Evolutionary conservation across 192 early-diverging fungal genomes (phyloP), one percentile per base, ranked within the genome.

Genomic region (Entomortierella parvispora): DNA sequence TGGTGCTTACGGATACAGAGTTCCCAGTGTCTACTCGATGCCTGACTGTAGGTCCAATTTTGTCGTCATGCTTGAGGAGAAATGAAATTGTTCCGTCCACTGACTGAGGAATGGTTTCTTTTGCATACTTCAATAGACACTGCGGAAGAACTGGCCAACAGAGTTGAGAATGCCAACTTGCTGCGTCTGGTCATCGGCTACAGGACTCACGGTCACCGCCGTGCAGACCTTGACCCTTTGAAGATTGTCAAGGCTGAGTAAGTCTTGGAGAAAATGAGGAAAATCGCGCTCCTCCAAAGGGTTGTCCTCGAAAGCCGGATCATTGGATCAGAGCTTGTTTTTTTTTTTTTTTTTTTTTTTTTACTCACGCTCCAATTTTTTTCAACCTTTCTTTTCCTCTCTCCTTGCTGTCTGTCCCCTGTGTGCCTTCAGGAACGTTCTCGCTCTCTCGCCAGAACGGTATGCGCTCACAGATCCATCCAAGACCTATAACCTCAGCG

Each of bases 1-100:
- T 34, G 90, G 91, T 46, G 90, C 91, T 3, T 97, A 95, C 71
- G 96, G 96, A 12, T 98, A 92, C 77, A 88, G 96, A n/a, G 85
- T 89, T 7, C 92, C 93, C 44, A 87, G 89, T 22, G 83, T 80
- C 28, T 86, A 81, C 54, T 82, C 80, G 32, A 82, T 92, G 49
- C 90, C 89, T 4, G 95, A 98, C 80, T 98, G 90, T 90, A 79
- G 74, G 89, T 85, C 32, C 15, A 43, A 22, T 46, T 49, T n/a
- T n/a, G n/a, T n/a, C n/a, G n/a, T n/a, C n/a, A n/a, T n/a, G n/a
- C n/a, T n/a, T n/a, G n/a, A n/a, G n/a, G n/a, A n/a, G n/a, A n/a
- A n/a, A n/a, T n/a, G n/a, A n/a, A n/a, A n/a, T n/a, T n/a, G n/a
- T 6, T 33, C 32, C n/a, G n/a, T 23, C 23, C 5, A 29, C 6